Base-by-base conservation (phyloP, 768 basidiomycete species). In the Serendipita indica region DNA sequence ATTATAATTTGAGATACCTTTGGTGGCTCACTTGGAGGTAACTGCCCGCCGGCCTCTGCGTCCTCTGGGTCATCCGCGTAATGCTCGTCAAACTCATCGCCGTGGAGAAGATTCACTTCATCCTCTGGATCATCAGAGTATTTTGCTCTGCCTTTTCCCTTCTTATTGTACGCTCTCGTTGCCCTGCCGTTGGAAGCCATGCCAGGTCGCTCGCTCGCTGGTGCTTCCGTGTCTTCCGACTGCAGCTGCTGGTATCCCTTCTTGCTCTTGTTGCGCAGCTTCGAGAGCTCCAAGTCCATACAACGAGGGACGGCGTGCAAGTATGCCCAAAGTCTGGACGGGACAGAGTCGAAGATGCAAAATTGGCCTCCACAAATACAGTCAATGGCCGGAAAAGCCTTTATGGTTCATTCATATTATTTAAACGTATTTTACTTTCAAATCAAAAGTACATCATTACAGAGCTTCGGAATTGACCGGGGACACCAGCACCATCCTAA, bases 401-500 rank as follows among this genome's bases (percentile, higher is more conserved):
- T n/a, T n/a, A n/a, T n/a, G n/a, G n/a, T n/a, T n/a, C n/a, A n/a
- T n/a, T n/a, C n/a, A n/a, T n/a, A n/a, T n/a, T n/a, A n/a, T n/a
- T n/a, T n/a, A n/a, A n/a, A n/a, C n/a, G n/a, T n/a, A n/a, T n/a
- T n/a, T n/a, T n/a, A n/a, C n/a, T n/a, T n/a, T n/a, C n/a, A n/a
- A n/a, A n/a, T n/a, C n/a, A n/a, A n/a, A 37, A 37, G 10, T 10
- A 37, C n/a, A 37, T 10, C 46, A n/a, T 52, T 73, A 79, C 69
- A 79, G 58, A 7, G 64, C 65, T 13, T 63, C 66, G 3, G 78
- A 77, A 70, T 87, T 79, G 20, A 87, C 72, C 3, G 86, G 87
- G 56, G 77, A 71, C 10, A 82, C 73, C 28, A 91, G 74, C 3
- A 77, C 79, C 88, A 89, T 89, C 71, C 84, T 89, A 4, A 94